phyloP scores from a whole-genome alignment of 345 rosid species.

The Salix koriyanagi region DNA sequence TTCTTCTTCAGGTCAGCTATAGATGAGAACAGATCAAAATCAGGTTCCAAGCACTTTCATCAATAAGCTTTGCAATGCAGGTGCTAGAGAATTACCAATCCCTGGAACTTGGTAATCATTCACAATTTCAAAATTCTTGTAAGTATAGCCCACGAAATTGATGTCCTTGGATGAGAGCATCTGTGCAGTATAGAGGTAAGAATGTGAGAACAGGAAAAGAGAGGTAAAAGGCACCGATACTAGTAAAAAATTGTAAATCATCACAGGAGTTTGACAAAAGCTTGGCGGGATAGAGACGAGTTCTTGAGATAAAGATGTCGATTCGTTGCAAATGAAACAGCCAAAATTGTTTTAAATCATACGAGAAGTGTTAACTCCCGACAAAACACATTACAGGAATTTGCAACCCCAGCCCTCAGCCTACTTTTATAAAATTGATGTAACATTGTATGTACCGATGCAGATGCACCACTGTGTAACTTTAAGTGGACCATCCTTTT shows the following conservation, averaged over 20 bases:
- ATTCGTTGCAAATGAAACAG: neutral
- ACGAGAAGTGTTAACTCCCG: neutral
- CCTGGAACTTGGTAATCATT: constrained; percentile 82
- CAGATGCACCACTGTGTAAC: neutral
- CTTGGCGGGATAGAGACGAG: neutral
- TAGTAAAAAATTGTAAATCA: too few relatives aligned
- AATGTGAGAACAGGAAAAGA: neutral
- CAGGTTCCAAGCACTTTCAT: neutral
- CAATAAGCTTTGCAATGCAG: neutral
- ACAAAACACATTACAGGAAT: neutral
- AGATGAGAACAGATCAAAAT: constrained; percentile 1
- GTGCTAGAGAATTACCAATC: constrained; percentile 44
- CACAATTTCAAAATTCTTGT: constrained; percentile 80
- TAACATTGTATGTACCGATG: neutral
- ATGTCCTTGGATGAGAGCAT: constrained; percentile 82
- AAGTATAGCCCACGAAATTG: constrained; percentile 76
- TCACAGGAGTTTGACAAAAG: neutral
- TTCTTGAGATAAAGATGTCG: too few relatives aligned
- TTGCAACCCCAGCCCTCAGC: neutral
- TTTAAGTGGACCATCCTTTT: neutral
- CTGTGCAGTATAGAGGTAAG: constrained; percentile 35
- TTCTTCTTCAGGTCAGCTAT: constrained; percentile 82
- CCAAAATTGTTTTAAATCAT: neutral
- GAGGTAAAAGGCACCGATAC: neutral
- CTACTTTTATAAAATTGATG: neutral